These are phyloP conservation scores for Panicum virgatum DNA, from an alignment of 202 grass and related monocot genomes.

Conservation along the genomic window DNA sequence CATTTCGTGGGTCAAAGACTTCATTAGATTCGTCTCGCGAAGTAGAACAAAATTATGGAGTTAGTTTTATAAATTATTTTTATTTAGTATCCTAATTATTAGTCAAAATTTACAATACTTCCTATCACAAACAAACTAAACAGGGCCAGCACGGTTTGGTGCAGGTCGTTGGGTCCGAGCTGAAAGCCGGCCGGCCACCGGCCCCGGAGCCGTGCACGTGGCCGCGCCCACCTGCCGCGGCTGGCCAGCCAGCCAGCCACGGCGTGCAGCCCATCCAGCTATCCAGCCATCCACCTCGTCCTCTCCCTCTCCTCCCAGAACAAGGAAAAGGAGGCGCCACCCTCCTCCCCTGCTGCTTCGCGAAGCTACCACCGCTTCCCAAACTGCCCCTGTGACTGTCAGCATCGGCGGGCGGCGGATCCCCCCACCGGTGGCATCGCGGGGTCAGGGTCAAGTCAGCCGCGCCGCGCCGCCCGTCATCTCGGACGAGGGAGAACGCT, in stretches of 20 bases:
- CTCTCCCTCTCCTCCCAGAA: not conserved
- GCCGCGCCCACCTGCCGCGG: not conserved
- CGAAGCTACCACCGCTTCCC: conserved; percentile 10
- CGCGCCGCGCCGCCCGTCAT: not conserved
- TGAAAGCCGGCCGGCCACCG: conserved; percentile 12
- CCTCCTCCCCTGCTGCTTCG: not conserved
- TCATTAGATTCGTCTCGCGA: too few relatives aligned
- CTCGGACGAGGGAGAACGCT: not conserved
- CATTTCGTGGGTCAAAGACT: too few relatives aligned
- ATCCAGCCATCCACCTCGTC: too few relatives aligned
- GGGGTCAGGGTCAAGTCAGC: not conserved
- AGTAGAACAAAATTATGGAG: too few relatives aligned
- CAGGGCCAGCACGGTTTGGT: not conserved
- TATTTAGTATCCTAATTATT: too few relatives aligned
- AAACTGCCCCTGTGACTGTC: conserved; percentile 10
- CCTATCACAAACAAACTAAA: too few relatives aligned
- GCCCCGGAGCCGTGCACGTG: conserved; percentile 8
- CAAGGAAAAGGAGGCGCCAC: not conserved
- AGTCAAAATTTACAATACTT: too few relatives aligned
- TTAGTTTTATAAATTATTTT: too few relatives aligned
- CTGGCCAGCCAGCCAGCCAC: not conserved
- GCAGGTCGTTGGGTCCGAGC: not conserved
- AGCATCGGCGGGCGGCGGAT: not conserved
- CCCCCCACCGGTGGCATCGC: not conserved
- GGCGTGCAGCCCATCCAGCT: too few relatives aligned